These are phyloP conservation scores for Nakazawaea ambrosiae DNA, from an alignment of 805 yeast species.

Conservation along the genomic window DNA sequence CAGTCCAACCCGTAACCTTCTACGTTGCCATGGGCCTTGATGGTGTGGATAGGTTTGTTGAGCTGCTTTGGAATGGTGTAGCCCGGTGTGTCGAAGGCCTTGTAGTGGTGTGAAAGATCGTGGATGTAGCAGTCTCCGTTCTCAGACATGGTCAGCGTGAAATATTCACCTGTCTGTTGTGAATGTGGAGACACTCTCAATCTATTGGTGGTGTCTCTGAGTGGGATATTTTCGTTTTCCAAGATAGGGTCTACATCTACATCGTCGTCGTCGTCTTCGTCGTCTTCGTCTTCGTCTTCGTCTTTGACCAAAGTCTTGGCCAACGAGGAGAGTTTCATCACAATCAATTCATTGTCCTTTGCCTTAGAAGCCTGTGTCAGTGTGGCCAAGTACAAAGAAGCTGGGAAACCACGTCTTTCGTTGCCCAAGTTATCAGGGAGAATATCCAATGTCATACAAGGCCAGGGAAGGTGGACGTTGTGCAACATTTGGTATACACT, in stretches of 20 bases:
- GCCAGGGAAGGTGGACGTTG: conserved; percentile 93
- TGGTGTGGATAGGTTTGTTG: conserved; percentile 76
- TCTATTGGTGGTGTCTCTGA: conserved; percentile 83
- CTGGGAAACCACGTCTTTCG: conserved; percentile 88
- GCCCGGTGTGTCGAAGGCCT: conserved; percentile 87
- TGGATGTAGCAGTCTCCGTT: conserved; percentile 83
- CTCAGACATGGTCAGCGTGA: conserved; percentile 85
- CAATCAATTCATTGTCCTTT: conserved; percentile 82
- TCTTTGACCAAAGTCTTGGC: conserved; percentile 83
- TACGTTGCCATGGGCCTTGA: conserved; percentile 83
- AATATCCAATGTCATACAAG: conserved; percentile 86
- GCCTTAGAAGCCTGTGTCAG: conserved; percentile 89
- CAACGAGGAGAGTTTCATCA: conserved; percentile 76
- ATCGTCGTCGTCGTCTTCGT: conserved; percentile 67
- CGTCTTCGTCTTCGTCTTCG: conserved; percentile 68
- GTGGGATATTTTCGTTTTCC: conserved; percentile 75
- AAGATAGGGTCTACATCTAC: conserved; percentile 73
- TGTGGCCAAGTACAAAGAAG: conserved; percentile 75
- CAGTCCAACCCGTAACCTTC: conserved; percentile 98
- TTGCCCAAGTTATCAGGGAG: conserved; percentile 81
- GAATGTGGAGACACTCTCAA: conserved; percentile 79
- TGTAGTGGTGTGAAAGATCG: conserved; percentile 73
- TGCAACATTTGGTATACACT: conserved; percentile 95
- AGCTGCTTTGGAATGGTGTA: conserved; percentile 67
- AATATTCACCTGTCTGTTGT: conserved; percentile 63